Evolutionary conservation across 2,329 filamentous ascomycete genomes (phyloP), one percentile per base, ranked within the genome.

Genomic region (Fusarium mexicanum): DNA sequence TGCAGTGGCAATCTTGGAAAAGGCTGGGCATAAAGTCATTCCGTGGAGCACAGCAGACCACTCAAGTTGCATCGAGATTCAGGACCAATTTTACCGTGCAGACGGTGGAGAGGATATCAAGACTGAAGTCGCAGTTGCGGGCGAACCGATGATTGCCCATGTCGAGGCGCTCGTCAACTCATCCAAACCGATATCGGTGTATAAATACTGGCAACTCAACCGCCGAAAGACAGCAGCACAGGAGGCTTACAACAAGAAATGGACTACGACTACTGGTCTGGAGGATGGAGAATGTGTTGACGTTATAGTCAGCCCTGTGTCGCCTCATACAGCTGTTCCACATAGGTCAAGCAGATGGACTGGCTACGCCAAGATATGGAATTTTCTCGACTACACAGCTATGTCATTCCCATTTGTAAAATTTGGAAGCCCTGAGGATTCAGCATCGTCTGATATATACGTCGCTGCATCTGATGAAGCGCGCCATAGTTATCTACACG

Each of bases 201-300:
- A 61, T 61, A 29, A 61, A 6, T 55, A 61, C 48, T 61, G 47
- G 47, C 59, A 61, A 14, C 29, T 61, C 12, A 61, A 61, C 18
- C 59, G 59, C 2, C 37, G 37, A 9, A 61, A 61, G 47, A 61
- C 59, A 6, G 59, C 47, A 12, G 59, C 47, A 1, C 59, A 61
- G 0, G 59, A 61, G 18, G 18, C 37, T 8, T 61, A 61, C 16
- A 61, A 61, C 1, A n/a, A 20, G 18, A 61, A 61, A 20, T 55
- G 59, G 59, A 43, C 40, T 5, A 16, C 18, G 4, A 13, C 57
- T 31, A 24, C 33, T 37, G 35, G 26, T 4, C 11, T 37, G 3
- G 37, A 26, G 1, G n/a, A 43, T 5, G 37, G 20, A 29, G 16
- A 29, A 17, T 43, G 59, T 12, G 59, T 61, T 0, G 47, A 55